These are phyloP conservation scores for Pluteus cervinus DNA, from an alignment of 768 basidiomycete genomes.

Conservation along the genomic window DNA sequence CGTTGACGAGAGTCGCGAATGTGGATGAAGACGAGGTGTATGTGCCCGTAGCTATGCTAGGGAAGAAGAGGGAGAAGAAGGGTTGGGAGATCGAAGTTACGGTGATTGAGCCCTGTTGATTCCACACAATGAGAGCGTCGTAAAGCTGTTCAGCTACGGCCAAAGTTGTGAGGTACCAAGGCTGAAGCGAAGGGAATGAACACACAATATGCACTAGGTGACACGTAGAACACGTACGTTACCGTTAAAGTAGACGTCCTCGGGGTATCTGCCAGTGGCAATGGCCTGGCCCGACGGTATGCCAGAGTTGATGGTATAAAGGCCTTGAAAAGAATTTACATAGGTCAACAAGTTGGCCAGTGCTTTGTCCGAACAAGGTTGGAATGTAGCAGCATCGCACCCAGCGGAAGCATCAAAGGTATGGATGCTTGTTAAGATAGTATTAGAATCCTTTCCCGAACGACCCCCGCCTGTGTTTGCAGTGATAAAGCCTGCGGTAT, in stretches of 20 bases:
- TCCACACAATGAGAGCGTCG: conserved; percentile 64
- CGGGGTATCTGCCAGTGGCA: conserved; percentile 74
- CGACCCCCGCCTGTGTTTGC: conserved; percentile 76
- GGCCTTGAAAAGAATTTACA: conserved; percentile 57
- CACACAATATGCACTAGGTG: conserved; percentile 4
- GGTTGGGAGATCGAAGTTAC: conserved; percentile 58
- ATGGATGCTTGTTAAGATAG: conserved; percentile 69
- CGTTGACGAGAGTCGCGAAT: conserved; percentile 41
- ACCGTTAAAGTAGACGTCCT: conserved; percentile 66
- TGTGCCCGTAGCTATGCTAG: conserved; percentile 43
- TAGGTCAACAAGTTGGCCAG: conserved; percentile 62
- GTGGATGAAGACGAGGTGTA: conserved; percentile 41
- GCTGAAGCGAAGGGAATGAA: conserved; percentile 27
- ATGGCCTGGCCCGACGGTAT: conserved; percentile 47
- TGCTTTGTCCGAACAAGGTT: conserved; percentile 75
- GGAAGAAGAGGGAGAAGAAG: conserved; percentile 60
- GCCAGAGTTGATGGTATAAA: conserved; percentile 61
- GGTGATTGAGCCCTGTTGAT: conserved; percentile 37
- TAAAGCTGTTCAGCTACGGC: conserved; percentile 77
- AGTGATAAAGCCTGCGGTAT: conserved; percentile 53
- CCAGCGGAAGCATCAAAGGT: conserved; percentile 68
- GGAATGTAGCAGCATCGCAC: conserved; percentile 69
- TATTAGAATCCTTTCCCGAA: conserved; percentile 71
- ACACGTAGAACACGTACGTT: conserved; percentile 43
- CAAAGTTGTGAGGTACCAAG: conserved; percentile 72